Percentiles rank a stretch among this genome's conserved stretches.
Evolutionary conservation across 331 rosid genomes (phyloP).

Genomic region (Rosa hybrid): DNA sequence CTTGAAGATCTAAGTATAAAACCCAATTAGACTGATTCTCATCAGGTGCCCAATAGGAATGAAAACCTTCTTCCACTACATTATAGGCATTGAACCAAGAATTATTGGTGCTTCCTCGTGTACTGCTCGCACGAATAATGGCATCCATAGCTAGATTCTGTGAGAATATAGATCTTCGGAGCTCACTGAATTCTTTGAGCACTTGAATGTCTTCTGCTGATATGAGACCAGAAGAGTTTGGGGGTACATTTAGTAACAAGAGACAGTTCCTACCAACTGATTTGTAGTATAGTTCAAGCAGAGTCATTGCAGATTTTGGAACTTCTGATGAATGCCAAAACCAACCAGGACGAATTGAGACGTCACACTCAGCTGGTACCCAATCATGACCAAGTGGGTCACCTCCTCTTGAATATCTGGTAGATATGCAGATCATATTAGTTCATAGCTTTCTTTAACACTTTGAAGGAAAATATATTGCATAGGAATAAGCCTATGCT

Average conservation of each 20-base stretch:
- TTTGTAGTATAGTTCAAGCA: conserved; percentile 85
- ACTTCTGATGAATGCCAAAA: conserved; percentile 85
- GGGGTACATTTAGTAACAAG: conserved; percentile 80
- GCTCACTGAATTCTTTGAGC: conserved; percentile 68
- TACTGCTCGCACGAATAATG: conserved; percentile 60
- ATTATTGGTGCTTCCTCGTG: conserved; percentile 56
- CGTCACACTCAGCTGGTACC: conserved; percentile 88
- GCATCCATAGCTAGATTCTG: conserved; percentile 61
- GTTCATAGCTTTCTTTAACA: conserved; percentile 7
- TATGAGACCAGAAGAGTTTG: conserved; percentile 85
- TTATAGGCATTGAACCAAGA: conserved; percentile 59
- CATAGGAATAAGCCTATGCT: neutral
- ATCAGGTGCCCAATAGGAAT: conserved; percentile 82
- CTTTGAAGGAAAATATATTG: neutral
- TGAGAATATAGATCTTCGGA: conserved; percentile 70
- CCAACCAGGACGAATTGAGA: conserved; percentile 91
- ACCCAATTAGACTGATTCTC: conserved; percentile 57
- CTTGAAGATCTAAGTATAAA: conserved; percentile 54
- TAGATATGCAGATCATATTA: conserved; percentile 26
- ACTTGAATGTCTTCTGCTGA: conserved; percentile 78
- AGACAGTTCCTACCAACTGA: conserved; percentile 80
- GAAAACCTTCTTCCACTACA: conserved; percentile 63
- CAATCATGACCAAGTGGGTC: conserved; percentile 82
- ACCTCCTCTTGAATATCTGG: conserved; percentile 65
- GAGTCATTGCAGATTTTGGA: conserved; percentile 79